Base-by-base conservation (phyloP, 176 grass and related monocot species). In the Avena insularis region DNA sequence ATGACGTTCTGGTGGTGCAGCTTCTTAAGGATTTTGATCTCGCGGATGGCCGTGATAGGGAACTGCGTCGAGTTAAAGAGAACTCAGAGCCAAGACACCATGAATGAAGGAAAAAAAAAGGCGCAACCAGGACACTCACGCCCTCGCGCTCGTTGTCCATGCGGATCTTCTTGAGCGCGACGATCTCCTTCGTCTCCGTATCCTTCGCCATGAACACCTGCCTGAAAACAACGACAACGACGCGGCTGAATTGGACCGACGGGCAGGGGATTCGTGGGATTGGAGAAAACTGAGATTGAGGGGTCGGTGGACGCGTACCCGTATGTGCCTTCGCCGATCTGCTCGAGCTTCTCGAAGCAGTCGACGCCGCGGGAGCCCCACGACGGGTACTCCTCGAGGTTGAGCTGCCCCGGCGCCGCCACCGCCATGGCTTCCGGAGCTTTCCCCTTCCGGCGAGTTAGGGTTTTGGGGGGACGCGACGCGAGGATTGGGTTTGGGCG, bases 21-120 rank as follows among this genome's bases (percentile, higher is more conserved):
- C 84, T 94, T 98, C 92, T 98, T 92, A 14, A 98, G 90, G 87
- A 98, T 98, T 79, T 95, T 98, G 54, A 98, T 98, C 90, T 98
- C 96, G 1, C 96, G 91, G 73, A 98, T 98, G 51, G 92, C 93
- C 10, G 92, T 98, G 43, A 95, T 95, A 0, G 93, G 93, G 78
- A 98, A 95, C 96, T 98, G 88, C 75, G 84, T 23, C 20, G n/a
- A 82, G 65, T 84, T 50, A 19, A 29, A 67, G 12, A 83, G 6
- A 27, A 16, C 38, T 84, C 4, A 80, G 14, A 33, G 38, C 9
- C 17, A 4, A 25, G 50, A 84, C 23, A 21, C 20, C 17, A 55
- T 56, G 10, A 50, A 27, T 12, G 12, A 50, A 33, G 82, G 17
- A 0, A 58, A 58, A 12, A 78, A 13, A 49, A 65, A 40, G 38